Percentiles rank a stretch among this genome's conserved stretches.
Conservation (phyloP, 352 stramenopile species). For the Halophytophthora batemanensis region DNA sequence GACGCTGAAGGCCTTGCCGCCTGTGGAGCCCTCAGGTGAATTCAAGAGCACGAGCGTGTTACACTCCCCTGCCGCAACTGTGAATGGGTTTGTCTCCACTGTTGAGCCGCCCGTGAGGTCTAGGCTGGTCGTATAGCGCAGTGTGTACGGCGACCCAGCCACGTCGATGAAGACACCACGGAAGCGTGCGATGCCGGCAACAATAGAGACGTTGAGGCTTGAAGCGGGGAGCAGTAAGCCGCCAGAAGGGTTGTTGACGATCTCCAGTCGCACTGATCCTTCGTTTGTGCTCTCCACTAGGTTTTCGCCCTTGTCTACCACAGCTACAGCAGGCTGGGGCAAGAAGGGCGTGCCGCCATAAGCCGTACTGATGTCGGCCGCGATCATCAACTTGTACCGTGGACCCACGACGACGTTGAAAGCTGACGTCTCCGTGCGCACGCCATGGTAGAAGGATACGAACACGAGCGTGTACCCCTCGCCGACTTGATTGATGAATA, state of each 20-base stretch:
- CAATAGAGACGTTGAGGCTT: conserved; percentile 53
- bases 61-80: conserved; percentile 56
- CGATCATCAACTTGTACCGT: conserved; percentile 56
- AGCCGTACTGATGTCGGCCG: conserved; percentile 73
- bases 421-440: conserved; percentile 59
- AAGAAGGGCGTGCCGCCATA: conserved; percentile 73
- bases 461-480: conserved; percentile 70
- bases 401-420: conserved; percentile 75
- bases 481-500: conserved; percentile 69
- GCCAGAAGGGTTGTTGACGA: conserved; percentile 58
- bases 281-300: conserved; percentile 39
- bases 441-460: conserved; percentile 57
- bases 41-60: conserved; percentile 45
- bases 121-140: conserved; percentile 68
- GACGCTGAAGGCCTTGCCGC: conserved; percentile 66
- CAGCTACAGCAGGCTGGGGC: conserved; percentile 65
- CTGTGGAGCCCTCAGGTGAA: conserved; percentile 35
- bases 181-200: conserved; percentile 55
- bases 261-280: conserved; percentile 59
- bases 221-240: conserved; percentile 47
- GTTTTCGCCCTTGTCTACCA: conserved; percentile 83
- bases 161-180: conserved; percentile 68
- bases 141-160: conserved; percentile 70
- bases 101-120: conserved; percentile 41
- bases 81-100: conserved; percentile 78